Evolutionary conservation across 2,329 filamentous ascomycete genomes (phyloP), one percentile per base, ranked within the genome.

Genomic region (Talaromyces verruculosus): DNA sequence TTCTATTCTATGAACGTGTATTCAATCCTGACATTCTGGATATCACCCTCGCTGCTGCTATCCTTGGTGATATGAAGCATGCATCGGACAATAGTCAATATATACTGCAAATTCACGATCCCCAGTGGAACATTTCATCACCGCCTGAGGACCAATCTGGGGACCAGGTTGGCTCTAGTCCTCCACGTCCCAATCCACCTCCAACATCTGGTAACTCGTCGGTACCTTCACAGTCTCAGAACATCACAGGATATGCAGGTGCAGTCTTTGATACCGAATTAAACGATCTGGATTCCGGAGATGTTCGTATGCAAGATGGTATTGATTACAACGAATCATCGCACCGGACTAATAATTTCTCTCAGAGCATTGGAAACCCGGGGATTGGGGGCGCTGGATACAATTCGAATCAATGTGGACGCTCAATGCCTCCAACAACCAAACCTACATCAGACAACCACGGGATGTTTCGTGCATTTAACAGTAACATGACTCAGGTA

Each of bases 1-100:
- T 79, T 1, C 67, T 77, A 5, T 72, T 79, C 53, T 79, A 78
- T 39, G 78, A 79, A 63, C 73, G 68, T 6, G 65, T 78, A 15
- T 55, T 75, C 45, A 71, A 74, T 30, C 76, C 76, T 0, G 30
- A 51, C 35, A 5, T 15, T 15, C 43, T 49, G 3, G 62, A 67
- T 59, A 37, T 67, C n/a, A 47, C 47, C 35, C 30, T 67, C 19
- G 39, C 57, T 19, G 47, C 65, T 45, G 65, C 55, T 41, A 41
- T 65, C 17, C 17, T 67, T 8, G 65, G 62, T 19, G 65, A 67
- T 43, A 67, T 67, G 7, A 39, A 60, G 4, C 25, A 61, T 67
- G 62, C 58, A 33, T 35, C 51, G 13, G 37, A 22, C 0, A 33
- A 25, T 13, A 55, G 6, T 6, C 19, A 41, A 25, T 35, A 19